Evolutionary conservation across 2,329 filamentous ascomycete species (phyloP), one percentile per base, ranked within the genome.

Genomic region (Arthrinium puccinioides): DNA sequence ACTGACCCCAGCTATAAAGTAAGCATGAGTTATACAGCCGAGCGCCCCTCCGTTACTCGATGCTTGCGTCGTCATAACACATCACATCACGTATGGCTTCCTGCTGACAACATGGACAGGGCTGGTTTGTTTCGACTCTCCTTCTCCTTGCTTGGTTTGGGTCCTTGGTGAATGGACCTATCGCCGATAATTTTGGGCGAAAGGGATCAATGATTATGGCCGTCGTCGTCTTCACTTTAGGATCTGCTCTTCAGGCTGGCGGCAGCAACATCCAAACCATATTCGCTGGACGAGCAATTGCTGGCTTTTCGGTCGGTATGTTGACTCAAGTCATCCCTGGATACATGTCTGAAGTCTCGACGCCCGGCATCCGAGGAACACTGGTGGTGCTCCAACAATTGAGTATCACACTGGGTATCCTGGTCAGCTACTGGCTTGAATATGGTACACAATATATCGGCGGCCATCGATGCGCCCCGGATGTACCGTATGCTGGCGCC

Each of bases 121-220:
- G 69, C 21, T 73, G 70, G 69, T 70, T 73, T 36, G 67, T 72
- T 2, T 70, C 70, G 6, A 67, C 63, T 3, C 51, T 74, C 5
- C 49, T 70, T 9, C 53, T 74, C 1, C 53, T 63, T 33, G 69
- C 68, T 5, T 72, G 66, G 66, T 50, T 69, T 33, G 70, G 70
- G 3, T 70, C 69, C 2, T 53, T 74, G 19, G 36, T 59, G 41
- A 64, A 64, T 37, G 63, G 63, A 1, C 57, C 63, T 18, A 16
- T 64, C 19, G 60, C 60, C 19, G 60, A 64, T 39, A 48, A 44
- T 4, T 37, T 62, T 18, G 53, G 52, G 2, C 49, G 61, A 16
- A 61, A 57, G 37, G 51, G 58, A 3, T 58, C 56, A 6, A 62
- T 64, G 34, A 44, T 62, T 6, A 34, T 59, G 3, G 60, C 57